Evolutionary conservation across 257 asterid species (phyloP), one percentile per base, ranked within the genome.

Genomic region (Solanum pimpinellifolium): DNA sequence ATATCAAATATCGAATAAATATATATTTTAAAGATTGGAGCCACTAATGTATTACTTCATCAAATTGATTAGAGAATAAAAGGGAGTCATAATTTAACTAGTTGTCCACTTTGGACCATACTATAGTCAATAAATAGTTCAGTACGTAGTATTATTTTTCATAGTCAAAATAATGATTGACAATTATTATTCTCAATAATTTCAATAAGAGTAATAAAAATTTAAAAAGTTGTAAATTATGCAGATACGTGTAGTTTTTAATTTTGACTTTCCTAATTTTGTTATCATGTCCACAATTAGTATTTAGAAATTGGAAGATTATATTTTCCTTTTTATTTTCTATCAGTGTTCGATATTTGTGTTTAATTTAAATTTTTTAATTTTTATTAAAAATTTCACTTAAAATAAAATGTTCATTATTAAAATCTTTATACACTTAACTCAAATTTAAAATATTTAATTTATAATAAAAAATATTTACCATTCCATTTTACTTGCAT

Each of bases 331-430:
- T 2, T 65, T n/a, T 65, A 5, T 9, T 62, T 62, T 11, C 2
- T 3, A 65, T 11, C 8, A 0, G 1, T 62, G 15, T 62, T 62
- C 1, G 2, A 1, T 62, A n/a, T 62, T 62, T 0, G 0, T 25
- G 0, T 56, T 56, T 18, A 0, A 0, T 56, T 18, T 56, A 2
- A 16, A 56, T 0, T 52, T 52, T 2, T 52, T 18, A 0, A 56
- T 18, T 18, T 7, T 18, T 10, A 18, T 56, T 18, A 0, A 56
- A 15, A 2, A 6, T 56, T 56, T 18, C 2, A 18, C 11, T 56
- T 18, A 56, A 9, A 56, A 18, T 2, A 52, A 52, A 6, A 11
- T 0, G 0, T 60, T 60, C 1, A 0, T 4, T 9, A 60, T 60
- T 2, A 60, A 23, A 1, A 60, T 4, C 0, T 65, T 1, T 0